Evolutionary conservation across 1,284 basidiomycete species (phyloP).

Genomic region (Ceratobasidium theobromae): DNA sequence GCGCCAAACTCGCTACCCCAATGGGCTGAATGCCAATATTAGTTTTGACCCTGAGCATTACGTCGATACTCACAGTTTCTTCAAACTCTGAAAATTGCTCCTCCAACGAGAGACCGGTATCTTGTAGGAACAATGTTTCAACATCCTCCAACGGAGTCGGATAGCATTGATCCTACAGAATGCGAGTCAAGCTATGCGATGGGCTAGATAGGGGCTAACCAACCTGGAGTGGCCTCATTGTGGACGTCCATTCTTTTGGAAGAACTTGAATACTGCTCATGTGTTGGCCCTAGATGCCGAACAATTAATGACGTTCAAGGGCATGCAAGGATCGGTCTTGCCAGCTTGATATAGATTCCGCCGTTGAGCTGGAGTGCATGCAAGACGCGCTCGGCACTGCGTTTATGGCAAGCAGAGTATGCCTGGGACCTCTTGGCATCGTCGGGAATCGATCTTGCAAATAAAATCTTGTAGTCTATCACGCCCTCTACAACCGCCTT

Average conservation of each 20-base stretch:
- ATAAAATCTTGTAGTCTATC: slow-evolving; percentile 83
- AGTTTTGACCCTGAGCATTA: background rate
- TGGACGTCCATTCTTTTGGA: slow-evolving; percentile 75
- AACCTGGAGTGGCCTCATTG: slow-evolving; percentile 66
- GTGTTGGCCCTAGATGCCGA: slow-evolving; percentile 80
- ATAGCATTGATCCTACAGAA: slow-evolving; percentile 75
- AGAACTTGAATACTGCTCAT: slow-evolving; percentile 64
- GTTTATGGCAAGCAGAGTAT: slow-evolving; percentile 75
- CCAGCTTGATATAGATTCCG: slow-evolving; percentile 89
- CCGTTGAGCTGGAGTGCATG: slow-evolving; percentile 85
- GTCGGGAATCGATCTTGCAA: slow-evolving; percentile 50
- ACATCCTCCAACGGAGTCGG: slow-evolving; percentile 73
- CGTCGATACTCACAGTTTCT: slow-evolving; percentile 3
- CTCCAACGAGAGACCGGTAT: slow-evolving; percentile 65
- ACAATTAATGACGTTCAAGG: slow-evolving; percentile 35
- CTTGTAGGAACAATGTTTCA: slow-evolving; percentile 66
- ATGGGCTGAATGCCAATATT: slow-evolving; percentile 68
- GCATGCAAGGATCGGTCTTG: slow-evolving; percentile 3
- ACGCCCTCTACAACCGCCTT: slow-evolving; percentile 52
- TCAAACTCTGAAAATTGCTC: slow-evolving; percentile 84
- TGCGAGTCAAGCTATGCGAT: background rate
- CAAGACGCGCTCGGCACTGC: slow-evolving; percentile 77
- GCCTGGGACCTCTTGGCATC: slow-evolving; percentile 52
- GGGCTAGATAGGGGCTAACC: background rate
- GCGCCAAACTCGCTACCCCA: slow-evolving; percentile 91